Base-by-base conservation (phyloP, 2,329 filamentous ascomycete genomes). In the Ceratocystis ficicola region DNA sequence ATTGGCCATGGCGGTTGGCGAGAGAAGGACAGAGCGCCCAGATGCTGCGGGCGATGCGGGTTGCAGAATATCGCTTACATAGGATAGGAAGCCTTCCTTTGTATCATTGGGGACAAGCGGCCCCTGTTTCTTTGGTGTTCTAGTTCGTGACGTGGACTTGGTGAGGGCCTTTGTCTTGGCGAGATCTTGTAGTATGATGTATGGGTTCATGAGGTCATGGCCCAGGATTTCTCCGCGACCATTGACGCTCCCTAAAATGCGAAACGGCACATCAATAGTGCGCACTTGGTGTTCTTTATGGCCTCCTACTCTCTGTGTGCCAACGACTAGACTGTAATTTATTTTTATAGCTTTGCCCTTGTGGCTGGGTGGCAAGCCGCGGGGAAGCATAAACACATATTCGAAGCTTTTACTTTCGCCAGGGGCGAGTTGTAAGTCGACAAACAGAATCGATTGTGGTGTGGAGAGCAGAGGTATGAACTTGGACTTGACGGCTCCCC, bases 271-370 rank as follows among this genome's bases (percentile, higher is more conserved):
- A 69, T 95, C 93, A 52, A 96, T 87, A n/a, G 90, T 90, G 71
- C 87, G 89, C 59, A 97, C 86, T 71, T 90, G 90, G 69, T 93
- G 86, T 70, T 91, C 89, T 70, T 85, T 88, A 28, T 83, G 81
- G 15, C 86, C 88, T 8, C 89, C 90, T 1, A 89, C 86, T 69
- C 92, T 81, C 74, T 99, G 94, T 0, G 93, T 96, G 57, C 93
- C 93, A 69, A 99, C 89, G 8, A 95, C 86, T 12, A 99, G 79
- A 73, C 89, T 89, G 76, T 99, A 99, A 1, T 86, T 84, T 62
- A 96, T 92, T 75, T 97, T 97, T 73, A 96, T 94, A 0, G 90
- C 90, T 72, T 94, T 92, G 10, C 94, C 94, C 71, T 88, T 88
- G 73, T 97, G 90, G 15, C 86, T 90, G 5, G 94, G 93, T 25